A percentile compares a stretch with the other conserved stretches of the same genome.
phyloP scores from a whole-genome alignment of 2,329 filamentous ascomycete genomes.

The Emmonsiellopsis sp. region DNA sequence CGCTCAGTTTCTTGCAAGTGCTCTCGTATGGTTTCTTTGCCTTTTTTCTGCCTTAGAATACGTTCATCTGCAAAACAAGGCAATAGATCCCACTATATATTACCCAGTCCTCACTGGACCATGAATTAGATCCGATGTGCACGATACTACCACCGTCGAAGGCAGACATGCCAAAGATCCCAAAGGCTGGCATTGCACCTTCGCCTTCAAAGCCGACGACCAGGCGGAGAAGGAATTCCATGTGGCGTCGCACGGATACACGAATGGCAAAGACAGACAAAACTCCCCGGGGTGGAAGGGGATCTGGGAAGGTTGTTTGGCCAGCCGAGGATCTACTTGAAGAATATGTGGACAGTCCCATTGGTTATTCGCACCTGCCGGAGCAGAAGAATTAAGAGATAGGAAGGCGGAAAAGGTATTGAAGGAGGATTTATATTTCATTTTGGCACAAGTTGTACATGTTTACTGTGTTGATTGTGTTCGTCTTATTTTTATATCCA shows the following conservation, averaged over 20 bases:
- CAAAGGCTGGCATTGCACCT: slow-evolving; percentile 6
- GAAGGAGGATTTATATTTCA: too few species aligned
- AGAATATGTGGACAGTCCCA: slow-evolving; percentile 9
- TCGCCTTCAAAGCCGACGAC: slow-evolving; percentile 5
- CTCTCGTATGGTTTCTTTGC: neutral
- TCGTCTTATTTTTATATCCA: too few species aligned
- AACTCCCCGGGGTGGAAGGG: slow-evolving; percentile 2
- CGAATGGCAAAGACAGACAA: slow-evolving; percentile 4
- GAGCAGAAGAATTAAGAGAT: too few species aligned
- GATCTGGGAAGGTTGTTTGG: slow-evolving; percentile 6
- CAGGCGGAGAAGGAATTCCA: slow-evolving; percentile 6
- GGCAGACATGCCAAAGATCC: slow-evolving; percentile 1
- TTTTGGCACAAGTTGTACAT: too few species aligned
- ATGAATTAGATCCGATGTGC: slow-evolving; percentile 2
- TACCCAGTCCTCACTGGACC: neutral
- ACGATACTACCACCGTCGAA: slow-evolving; percentile 1
- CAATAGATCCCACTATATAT: neutral
- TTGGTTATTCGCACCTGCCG: slow-evolving; percentile 9
- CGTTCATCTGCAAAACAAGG: neutral
- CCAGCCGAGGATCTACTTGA: slow-evolving; percentile 8
- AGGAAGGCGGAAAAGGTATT: too few species aligned
- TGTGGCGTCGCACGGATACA: slow-evolving; percentile 10
- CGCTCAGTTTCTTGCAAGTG: neutral
- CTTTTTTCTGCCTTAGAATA: slow-evolving; percentile 1
- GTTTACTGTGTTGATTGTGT: too few species aligned